phyloP scores from a whole-genome alignment of 225 moss, liverwort and hornwort genomes.

The Bryoerythrophyllum caledonicum region DNA sequence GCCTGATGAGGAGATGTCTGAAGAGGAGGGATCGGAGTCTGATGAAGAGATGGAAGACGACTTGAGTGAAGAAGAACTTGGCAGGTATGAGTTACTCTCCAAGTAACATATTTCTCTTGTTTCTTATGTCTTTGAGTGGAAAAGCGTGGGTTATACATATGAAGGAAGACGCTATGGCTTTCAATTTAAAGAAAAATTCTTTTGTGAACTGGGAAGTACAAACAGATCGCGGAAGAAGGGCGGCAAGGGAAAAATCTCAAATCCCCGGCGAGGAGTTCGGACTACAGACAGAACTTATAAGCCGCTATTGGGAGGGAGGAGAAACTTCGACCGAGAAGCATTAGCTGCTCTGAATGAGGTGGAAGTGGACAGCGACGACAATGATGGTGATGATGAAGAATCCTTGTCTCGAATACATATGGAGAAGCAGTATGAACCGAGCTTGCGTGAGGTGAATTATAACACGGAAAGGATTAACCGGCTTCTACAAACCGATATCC shows the following conservation, averaged over 20 bases:
- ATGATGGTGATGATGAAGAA: conserved; percentile 60
- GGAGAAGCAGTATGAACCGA: conserved; percentile 88
- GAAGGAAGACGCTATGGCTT: background rate
- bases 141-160: conserved; percentile 5
- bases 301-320: conserved; percentile 60
- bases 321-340: conserved; percentile 48
- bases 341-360: conserved; percentile 48
- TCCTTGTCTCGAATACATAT: conserved; percentile 62
- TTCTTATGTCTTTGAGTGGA: background rate
- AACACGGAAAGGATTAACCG: conserved; percentile 71
- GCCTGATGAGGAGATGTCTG: conserved; percentile 49
- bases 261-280: conserved; percentile 65
- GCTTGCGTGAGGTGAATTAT: conserved; percentile 63
- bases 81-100: conserved; percentile 64
- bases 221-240: conserved; percentile 76
- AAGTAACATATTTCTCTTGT: conserved; percentile 47
- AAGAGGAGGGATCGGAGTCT: conserved; percentile 70
- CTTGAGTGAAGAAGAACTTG: conserved; percentile 72
- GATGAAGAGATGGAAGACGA: conserved; percentile 86
- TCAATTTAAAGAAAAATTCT: too few species aligned
- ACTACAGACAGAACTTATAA: conserved; percentile 70
- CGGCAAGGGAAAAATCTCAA: conserved; percentile 51
- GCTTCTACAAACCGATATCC: conserved; percentile 75
- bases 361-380: conserved; percentile 71
- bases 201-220: background rate